Evolutionary conservation across 2,329 filamentous ascomycete species (phyloP).

Genomic region (Cytospora piceae): DNA sequence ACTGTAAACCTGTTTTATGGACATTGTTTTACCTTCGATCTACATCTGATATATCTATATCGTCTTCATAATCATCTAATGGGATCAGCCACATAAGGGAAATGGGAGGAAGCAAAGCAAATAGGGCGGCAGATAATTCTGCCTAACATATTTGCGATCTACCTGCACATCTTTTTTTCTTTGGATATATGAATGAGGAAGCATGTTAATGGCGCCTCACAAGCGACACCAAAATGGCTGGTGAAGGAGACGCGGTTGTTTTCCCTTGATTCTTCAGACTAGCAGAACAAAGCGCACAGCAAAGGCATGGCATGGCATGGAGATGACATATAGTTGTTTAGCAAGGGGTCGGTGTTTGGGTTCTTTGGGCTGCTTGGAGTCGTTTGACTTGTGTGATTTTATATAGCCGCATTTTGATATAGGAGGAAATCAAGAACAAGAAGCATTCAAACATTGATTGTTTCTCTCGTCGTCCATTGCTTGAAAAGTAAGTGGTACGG

Average conservation of each 20-base stretch:
- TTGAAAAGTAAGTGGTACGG: background rate
- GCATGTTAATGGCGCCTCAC: constrained; percentile 21
- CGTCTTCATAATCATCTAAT: constrained; percentile 30
- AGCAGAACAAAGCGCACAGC: constrained; percentile 1
- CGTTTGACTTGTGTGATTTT: constrained; percentile 11
- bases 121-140: background rate
- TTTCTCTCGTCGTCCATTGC: background rate
- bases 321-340: background rate
- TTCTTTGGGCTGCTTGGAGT: constrained; percentile 18
- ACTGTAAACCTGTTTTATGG: constrained; percentile 52
- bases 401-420: constrained; percentile 19
- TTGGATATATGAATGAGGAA: constrained; percentile 15
- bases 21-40: constrained; percentile 11
- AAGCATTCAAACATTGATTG: constrained; percentile 7
- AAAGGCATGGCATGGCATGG: background rate
- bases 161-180: constrained; percentile 4
- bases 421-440: constrained; percentile 1
- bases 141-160: background rate
- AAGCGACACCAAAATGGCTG: background rate
- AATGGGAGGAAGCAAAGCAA: background rate
- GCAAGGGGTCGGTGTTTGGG: constrained; percentile 17
- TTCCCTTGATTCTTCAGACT: background rate
- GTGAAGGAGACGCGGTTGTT: background rate
- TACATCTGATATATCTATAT: constrained; percentile 8
- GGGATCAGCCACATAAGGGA: constrained; percentile 9